These are phyloP conservation scores for Simplicillium sp. DNA, from an alignment of 2,329 filamentous ascomycete genomes.

Conservation along the genomic window DNA sequence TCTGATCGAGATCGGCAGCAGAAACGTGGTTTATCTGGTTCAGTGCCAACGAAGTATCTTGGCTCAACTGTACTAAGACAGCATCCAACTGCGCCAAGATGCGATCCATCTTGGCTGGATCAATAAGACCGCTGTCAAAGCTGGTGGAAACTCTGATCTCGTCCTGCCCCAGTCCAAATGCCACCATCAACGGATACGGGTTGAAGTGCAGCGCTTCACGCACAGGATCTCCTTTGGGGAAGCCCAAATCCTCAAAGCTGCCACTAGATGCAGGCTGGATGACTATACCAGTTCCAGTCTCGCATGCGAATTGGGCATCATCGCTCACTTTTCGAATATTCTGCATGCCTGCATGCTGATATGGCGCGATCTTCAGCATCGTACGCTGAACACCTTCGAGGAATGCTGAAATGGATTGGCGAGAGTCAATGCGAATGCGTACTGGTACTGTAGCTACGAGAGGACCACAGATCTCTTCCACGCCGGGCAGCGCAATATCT, in stretches of 20 bases:
- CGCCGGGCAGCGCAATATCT: constrained; percentile 34
- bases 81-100: not conserved
- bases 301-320: constrained; percentile 11
- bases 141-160: not conserved
- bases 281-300: constrained; percentile 16
- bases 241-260: not conserved
- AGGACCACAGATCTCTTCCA: constrained; percentile 36
- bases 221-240: not conserved
- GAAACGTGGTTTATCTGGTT: not conserved
- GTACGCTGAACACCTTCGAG: constrained; percentile 10
- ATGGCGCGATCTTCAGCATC: constrained; percentile 11
- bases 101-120: not conserved
- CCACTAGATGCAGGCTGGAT: constrained; percentile 9
- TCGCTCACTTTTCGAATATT: constrained; percentile 10
- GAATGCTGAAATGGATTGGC: not conserved
- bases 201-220: not conserved
- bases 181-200: not conserved
- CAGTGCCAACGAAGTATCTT: not conserved
- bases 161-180: not conserved
- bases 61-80: not conserved
- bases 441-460: constrained; percentile 12
- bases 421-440: not conserved
- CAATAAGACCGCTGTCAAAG: not conserved
- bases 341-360: constrained; percentile 15
- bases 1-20: not conserved